These are phyloP conservation scores for Euphrasia confusa DNA, from an alignment of 257 asterid species.

Conservation along the genomic window DNA sequence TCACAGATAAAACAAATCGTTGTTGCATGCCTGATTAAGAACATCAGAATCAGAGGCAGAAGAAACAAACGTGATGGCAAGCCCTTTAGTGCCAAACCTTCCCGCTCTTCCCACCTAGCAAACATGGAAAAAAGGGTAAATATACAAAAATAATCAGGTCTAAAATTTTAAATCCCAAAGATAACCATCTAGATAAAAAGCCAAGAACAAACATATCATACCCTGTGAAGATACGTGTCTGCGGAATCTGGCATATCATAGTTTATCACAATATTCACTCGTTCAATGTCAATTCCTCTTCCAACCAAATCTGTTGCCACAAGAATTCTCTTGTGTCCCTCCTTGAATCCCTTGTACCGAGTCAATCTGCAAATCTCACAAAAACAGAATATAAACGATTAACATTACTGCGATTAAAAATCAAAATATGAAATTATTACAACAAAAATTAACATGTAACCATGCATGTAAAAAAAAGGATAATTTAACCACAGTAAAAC, in stretches of 20 bases:
- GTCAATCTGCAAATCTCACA: conserved; percentile 52
- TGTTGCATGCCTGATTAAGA: conserved; percentile 63
- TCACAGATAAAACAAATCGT: neutral
- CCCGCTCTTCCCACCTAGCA: conserved; percentile 95
- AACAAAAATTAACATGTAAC: too few species aligned
- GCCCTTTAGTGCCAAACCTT: conserved; percentile 90
- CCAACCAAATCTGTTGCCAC: conserved; percentile 97
- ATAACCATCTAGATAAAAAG: neutral
- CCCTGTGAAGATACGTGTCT: conserved; percentile 89
- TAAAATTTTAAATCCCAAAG: neutral
- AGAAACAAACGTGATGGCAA: conserved; percentile 88
- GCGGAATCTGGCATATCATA: conserved; percentile 98
- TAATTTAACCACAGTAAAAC: neutral
- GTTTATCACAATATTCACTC: conserved; percentile 89
- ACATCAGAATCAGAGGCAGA: conserved; percentile 93
- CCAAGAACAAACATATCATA: conserved; percentile 20
- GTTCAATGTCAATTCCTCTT: conserved; percentile 89
- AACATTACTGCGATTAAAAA: neutral
- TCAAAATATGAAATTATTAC: neutral
- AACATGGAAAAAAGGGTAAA: neutral
- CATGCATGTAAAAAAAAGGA: neutral
- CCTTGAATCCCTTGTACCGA: conserved; percentile 88
- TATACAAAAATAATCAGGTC: conserved; percentile 2
- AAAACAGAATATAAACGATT: neutral
- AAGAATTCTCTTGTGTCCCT: conserved; percentile 89